Base-by-base conservation (phyloP, 2,329 filamentous ascomycete species). In the Curvularia sp. region DNA sequence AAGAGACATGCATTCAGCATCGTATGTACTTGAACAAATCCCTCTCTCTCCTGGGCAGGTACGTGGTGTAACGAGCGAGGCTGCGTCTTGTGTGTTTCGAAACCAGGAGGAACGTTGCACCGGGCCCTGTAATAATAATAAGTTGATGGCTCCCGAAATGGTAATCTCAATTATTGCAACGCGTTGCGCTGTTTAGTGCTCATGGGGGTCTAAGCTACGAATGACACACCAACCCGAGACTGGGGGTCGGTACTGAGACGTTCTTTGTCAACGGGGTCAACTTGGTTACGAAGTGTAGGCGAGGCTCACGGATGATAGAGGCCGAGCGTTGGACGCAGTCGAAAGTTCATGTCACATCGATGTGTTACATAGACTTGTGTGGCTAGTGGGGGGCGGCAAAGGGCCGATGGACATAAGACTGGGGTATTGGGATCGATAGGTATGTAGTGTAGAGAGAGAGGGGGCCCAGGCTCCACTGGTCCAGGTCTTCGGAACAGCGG, bases 401-500 rank as follows among this genome's bases (percentile, higher is more conserved):
- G 48, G 49, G 12, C 41, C 47, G 53, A 55, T 27, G 21, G 19
- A 42, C 48, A 34, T 18, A 49, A 38, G 59, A 32, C 49, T 53
- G 57, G 55, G 53, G 60, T 55, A 55, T 46, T 45, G 42, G 52
- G 54, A 57, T 57, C 34, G 54, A 53, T 48, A 43, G 49, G 54
- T 47, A n/a, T n/a, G n/a, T n/a, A n/a, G n/a, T n/a, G n/a, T n/a
- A 36, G 54, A 39, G 27, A 46, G 45, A 28, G 59, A 59, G 61
- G 57, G 57, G 65, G 63, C 57, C 50, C 45, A 39, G 59, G 60
- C 51, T 56, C 57, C 60, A 64, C 56, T 43, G 43, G 53, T 52
- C 67, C 68, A 68, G 61, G 64, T 67, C 57, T 61, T 60, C 59
- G 67, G 64, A 65, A 61, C 54, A 49, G 43, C 36, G 45, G 43